phyloP scores from a whole-genome alignment of 352 stramenopile species.

The Phytopythium mirpurense region DNA sequence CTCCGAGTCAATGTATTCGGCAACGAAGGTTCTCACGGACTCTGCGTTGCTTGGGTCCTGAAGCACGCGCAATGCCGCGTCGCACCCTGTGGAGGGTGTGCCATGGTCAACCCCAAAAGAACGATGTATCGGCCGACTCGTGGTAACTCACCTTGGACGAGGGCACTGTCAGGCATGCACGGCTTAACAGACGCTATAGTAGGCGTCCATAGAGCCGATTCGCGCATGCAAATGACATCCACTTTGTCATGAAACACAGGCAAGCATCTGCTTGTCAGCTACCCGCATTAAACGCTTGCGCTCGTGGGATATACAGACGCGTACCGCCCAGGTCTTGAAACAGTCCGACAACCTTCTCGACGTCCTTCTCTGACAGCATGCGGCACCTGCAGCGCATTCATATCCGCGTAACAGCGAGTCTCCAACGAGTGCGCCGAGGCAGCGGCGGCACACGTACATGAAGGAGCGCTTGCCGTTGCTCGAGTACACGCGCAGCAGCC shows the following conservation, averaged over 20 bases:
- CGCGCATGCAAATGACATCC: conserved; percentile 24
- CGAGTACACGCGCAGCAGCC: conserved; percentile 40
- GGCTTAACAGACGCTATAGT: not conserved
- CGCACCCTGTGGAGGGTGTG: conserved; percentile 13
- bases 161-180: conserved; percentile 1
- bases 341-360: conserved; percentile 16
- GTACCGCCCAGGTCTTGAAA: conserved; percentile 29
- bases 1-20: conserved; percentile 14
- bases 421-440: not conserved
- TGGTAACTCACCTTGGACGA: conserved; percentile 17
- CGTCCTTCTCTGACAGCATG: conserved; percentile 24
- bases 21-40: conserved; percentile 16
- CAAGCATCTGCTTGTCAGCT: not conserved
- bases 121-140: not conserved
- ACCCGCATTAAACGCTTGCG: not conserved
- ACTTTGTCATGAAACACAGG: conserved; percentile 7
- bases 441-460: conserved; percentile 19
- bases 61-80: conserved; percentile 20
- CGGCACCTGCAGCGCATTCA: conserved; percentile 14
- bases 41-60: conserved; percentile 9
- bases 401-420: not conserved
- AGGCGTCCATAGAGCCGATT: conserved; percentile 13
- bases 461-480: conserved; percentile 34
- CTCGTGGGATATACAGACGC: too few species aligned
- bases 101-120: too few species aligned